These are phyloP conservation scores for Saccharomyces hybrid DNA, from an alignment of 1,139 yeast genomes.

Conservation along the genomic window DNA sequence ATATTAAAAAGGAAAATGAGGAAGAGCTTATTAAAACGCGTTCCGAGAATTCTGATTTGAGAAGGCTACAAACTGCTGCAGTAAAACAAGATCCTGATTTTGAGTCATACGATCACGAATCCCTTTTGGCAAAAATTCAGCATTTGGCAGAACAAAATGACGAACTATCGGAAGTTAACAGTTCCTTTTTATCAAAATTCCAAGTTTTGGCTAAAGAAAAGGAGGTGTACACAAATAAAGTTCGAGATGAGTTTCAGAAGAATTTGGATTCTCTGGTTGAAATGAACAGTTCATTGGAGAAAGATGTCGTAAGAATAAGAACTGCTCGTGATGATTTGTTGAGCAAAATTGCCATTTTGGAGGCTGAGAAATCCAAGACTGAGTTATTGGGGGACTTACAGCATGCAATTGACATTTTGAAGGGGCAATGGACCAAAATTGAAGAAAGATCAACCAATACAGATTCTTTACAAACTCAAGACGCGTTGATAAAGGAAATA, in stretches of 20 bases:
- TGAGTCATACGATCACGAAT: slow-evolving; percentile 8
- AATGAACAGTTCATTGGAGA: slow-evolving; percentile 43
- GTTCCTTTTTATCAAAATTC: slow-evolving; percentile 34
- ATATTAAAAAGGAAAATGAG: slow-evolving; percentile 18
- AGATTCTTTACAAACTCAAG: slow-evolving; percentile 10
- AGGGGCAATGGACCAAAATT: slow-evolving; percentile 38
- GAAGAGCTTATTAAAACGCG: slow-evolving; percentile 27
- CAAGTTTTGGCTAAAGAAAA: slow-evolving; percentile 33
- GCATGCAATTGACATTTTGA: slow-evolving; percentile 38
- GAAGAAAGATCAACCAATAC: slow-evolving; percentile 27
- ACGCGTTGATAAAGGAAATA: slow-evolving; percentile 58
- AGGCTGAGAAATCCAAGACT: slow-evolving; percentile 42
- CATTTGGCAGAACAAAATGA: slow-evolving; percentile 27
- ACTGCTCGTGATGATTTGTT: slow-evolving; percentile 74
- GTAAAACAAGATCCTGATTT: neutral
- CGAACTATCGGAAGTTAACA: slow-evolving; percentile 31
- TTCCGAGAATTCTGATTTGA: slow-evolving; percentile 23
- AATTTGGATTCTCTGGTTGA: slow-evolving; percentile 36
- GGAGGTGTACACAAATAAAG: slow-evolving; percentile 28
- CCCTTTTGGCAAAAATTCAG: slow-evolving; percentile 25
- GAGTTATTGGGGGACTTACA: slow-evolving; percentile 40
- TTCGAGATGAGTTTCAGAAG: slow-evolving; percentile 34
- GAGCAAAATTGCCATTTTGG: slow-evolving; percentile 56
- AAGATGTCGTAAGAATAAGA: slow-evolving; percentile 73
- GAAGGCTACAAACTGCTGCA: neutral